These are phyloP conservation scores for Colletotrichum tofieldiae DNA, from an alignment of 2,329 filamentous ascomycete genomes.

Conservation along the genomic window DNA sequence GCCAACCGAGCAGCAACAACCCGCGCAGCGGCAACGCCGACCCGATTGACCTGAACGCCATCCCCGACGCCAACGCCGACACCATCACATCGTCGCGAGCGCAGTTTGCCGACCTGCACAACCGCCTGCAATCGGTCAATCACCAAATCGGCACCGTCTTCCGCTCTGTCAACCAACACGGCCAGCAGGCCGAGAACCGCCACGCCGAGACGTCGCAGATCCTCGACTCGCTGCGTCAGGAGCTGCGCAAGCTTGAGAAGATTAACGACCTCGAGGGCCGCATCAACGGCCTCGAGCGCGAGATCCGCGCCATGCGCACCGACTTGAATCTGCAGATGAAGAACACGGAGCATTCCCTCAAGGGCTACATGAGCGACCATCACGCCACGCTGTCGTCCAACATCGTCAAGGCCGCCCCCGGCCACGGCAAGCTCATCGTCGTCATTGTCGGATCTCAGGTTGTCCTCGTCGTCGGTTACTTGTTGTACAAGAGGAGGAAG, in stretches of 20 bases:
- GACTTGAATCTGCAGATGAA: constrained; percentile 66
- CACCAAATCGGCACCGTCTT: constrained; percentile 78
- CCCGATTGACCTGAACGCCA: constrained; percentile 55
- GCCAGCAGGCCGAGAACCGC: constrained; percentile 68
- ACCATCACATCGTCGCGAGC: constrained; percentile 64
- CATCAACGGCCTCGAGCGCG: constrained; percentile 69
- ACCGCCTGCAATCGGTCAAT: constrained; percentile 82
- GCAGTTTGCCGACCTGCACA: constrained; percentile 89
- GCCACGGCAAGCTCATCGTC: constrained; percentile 72
- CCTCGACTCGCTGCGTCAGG: constrained; percentile 63
- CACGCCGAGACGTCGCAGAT: constrained; percentile 68
- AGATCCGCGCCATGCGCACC: constrained; percentile 71
- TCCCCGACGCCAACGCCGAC: constrained; percentile 66
- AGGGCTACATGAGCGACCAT: constrained; percentile 67
- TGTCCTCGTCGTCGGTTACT: constrained; percentile 77
- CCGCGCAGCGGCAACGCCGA: constrained; percentile 48
- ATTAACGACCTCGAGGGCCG: constrained; percentile 61
- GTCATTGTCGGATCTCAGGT: constrained; percentile 83
- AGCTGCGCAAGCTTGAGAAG: constrained; percentile 62
- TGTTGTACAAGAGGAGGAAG: constrained; percentile 85
- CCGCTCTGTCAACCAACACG: constrained; percentile 67
- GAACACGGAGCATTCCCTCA: constrained; percentile 68
- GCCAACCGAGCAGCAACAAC: constrained; percentile 46
- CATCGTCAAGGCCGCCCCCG: constrained; percentile 63
- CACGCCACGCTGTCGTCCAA: constrained; percentile 65